These are phyloP conservation scores for Trichoderma breve DNA, from an alignment of 2,329 filamentous ascomycete genomes.

Conservation along the genomic window DNA sequence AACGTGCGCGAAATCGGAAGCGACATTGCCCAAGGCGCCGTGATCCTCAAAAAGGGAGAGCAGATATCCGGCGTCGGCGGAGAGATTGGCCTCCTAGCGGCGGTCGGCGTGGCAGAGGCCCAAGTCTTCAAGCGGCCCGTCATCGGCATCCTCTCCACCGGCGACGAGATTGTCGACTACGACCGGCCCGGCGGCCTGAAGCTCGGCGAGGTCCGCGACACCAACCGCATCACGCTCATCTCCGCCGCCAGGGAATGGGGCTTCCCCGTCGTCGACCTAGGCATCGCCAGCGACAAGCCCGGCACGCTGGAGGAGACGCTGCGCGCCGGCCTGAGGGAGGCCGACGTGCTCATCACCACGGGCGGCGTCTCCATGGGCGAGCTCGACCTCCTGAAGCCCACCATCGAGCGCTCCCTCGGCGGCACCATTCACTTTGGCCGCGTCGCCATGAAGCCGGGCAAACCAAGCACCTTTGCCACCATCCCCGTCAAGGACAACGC, in stretches of 20 bases:
- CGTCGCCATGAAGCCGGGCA: constrained; percentile 96
- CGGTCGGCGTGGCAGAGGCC: constrained; percentile 72
- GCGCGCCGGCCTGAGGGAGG: constrained; percentile 67
- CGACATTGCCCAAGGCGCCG: constrained; percentile 68
- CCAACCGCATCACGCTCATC: constrained; percentile 84
- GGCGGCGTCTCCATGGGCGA: constrained; percentile 98
- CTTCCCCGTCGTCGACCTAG: constrained; percentile 78
- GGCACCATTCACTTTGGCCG: constrained; percentile 95
- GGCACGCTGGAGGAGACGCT: constrained; percentile 74
- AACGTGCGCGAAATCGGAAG: constrained; percentile 91
- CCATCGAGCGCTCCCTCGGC: constrained; percentile 83
- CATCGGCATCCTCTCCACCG: constrained; percentile 86
- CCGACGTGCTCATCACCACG: constrained; percentile 84
- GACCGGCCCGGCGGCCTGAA: constrained; percentile 59
- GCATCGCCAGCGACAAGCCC: constrained; percentile 74
- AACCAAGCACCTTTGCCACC: constrained; percentile 95
- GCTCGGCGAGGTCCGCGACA: constrained; percentile 87
- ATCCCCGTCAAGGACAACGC: constrained; percentile 64
- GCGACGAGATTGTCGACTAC: constrained; percentile 87
- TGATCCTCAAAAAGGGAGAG: constrained; percentile 74
- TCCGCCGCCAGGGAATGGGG: constrained; percentile 72
- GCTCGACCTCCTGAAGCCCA: constrained; percentile 92
- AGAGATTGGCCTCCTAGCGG: constrained; percentile 85
- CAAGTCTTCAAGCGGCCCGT: constrained; percentile 72
- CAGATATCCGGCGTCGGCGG: constrained; percentile 84